Evolutionary conservation across 1,284 basidiomycete species (phyloP).

Genomic region (Ganoderma lucidum): DNA sequence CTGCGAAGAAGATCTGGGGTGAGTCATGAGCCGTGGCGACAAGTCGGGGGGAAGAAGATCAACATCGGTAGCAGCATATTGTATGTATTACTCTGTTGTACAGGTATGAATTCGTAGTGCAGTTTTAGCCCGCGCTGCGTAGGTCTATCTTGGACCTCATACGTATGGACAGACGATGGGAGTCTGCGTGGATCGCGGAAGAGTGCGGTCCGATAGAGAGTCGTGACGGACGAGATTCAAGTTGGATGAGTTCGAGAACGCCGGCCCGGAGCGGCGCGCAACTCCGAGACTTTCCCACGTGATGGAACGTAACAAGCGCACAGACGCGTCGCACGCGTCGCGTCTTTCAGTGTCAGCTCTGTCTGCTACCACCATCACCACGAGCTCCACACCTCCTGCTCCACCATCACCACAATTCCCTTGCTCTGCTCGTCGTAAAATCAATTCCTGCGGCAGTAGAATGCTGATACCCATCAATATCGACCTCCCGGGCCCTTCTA

Average conservation of each 20-base stretch:
- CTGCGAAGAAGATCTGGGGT: slow-evolving; percentile 62
- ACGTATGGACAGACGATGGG: no score
- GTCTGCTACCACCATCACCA: background rate
- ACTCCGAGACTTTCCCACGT: background rate
- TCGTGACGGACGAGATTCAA: no score
- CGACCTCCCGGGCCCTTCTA: slow-evolving; percentile 31
- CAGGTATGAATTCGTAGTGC: no score
- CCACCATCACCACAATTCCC: no score
- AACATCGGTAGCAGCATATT: background rate
- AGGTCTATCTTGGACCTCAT: no score
- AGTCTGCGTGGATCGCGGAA: no score
- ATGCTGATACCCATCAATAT: slow-evolving; percentile 43
- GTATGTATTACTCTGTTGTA: background rate
- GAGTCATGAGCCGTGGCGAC: slow-evolving; percentile 19
- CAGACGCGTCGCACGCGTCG: slow-evolving; percentile 11
- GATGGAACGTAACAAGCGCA: slow-evolving; percentile 8
- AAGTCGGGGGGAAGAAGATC: background rate
- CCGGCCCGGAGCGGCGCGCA: no score
- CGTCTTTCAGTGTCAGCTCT: background rate
- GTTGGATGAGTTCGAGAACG: no score
- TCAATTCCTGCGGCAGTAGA: background rate
- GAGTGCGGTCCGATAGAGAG: no score
- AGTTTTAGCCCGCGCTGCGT: no score
- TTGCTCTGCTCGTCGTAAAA: background rate
- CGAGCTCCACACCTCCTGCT: no score